These are phyloP conservation scores for Seiridium cupressi DNA, from an alignment of 2,329 filamentous ascomycete species.

Conservation along the genomic window DNA sequence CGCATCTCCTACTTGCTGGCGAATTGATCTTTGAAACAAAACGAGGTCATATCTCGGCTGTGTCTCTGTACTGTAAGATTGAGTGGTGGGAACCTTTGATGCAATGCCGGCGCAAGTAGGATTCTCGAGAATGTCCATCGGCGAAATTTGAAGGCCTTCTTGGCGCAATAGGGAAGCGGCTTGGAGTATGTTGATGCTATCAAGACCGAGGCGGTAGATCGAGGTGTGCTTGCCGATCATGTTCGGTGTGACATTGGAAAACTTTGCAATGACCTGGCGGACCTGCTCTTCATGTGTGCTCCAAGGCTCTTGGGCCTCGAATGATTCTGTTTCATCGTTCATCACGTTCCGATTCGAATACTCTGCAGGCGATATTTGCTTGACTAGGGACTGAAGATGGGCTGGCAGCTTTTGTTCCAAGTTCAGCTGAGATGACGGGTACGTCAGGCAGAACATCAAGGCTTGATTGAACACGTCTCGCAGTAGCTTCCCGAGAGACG, in stretches of 20 bases:
- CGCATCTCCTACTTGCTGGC: slow-evolving; percentile 22
- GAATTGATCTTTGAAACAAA: slow-evolving; percentile 34
- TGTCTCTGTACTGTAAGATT: no score
- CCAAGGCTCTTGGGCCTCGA: slow-evolving; percentile 8
- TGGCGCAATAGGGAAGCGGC: slow-evolving; percentile 67
- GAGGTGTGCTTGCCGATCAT: slow-evolving; percentile 61
- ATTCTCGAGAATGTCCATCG: slow-evolving; percentile 72
- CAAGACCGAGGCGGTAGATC: slow-evolving; percentile 84
- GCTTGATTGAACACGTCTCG: slow-evolving; percentile 24
- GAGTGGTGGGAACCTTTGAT: not conserved
- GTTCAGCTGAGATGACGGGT: slow-evolving; percentile 26
- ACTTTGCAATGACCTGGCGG: slow-evolving; percentile 52
- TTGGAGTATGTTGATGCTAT: slow-evolving; percentile 86
- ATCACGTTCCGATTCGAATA: not conserved
- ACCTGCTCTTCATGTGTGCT: slow-evolving; percentile 47
- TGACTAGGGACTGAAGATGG: slow-evolving; percentile 21
- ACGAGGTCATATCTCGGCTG: slow-evolving; percentile 34
- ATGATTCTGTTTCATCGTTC: slow-evolving; percentile 15
- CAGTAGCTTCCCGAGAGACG: slow-evolving; percentile 18
- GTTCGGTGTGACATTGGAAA: slow-evolving; percentile 41
- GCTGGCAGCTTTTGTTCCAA: slow-evolving; percentile 18
- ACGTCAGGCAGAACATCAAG: slow-evolving; percentile 23
- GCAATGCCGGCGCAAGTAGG: slow-evolving; percentile 41
- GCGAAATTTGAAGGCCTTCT: slow-evolving; percentile 56
- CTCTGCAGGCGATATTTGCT: slow-evolving; percentile 7